Percentiles rank a stretch among this genome's conserved stretches.
These are phyloP conservation scores for Cryptococcus hybrid DNA, from an alignment of 1,284 basidiomycete species.

Conservation along the genomic window DNA sequence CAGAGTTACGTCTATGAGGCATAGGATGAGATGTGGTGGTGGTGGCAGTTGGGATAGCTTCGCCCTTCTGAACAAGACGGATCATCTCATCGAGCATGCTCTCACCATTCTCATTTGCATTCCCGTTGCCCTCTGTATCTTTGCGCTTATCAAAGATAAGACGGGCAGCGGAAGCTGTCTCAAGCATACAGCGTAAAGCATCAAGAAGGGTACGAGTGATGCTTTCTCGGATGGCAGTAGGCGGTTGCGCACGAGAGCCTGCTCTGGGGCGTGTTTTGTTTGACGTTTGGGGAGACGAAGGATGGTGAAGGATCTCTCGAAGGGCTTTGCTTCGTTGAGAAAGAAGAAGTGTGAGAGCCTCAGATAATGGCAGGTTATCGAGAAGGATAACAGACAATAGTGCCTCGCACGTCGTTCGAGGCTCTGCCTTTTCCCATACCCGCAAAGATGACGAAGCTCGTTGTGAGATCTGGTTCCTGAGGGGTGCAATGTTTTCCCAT, in stretches of 20 bases:
- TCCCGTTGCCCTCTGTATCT: slow-evolving; percentile 6
- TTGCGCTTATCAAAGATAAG: slow-evolving; percentile 15
- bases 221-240: slow-evolving; percentile 15
- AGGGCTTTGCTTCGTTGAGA: slow-evolving; percentile 68
- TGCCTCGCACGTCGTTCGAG: slow-evolving; percentile 52
- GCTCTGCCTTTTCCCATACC: slow-evolving; percentile 23
- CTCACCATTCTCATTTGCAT: slow-evolving; percentile 7
- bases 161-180: slow-evolving; percentile 30
- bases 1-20: too few species aligned
- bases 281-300: neutral
- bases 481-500: slow-evolving; percentile 81
- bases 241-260: neutral
- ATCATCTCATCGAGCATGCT: slow-evolving; percentile 43
- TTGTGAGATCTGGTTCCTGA: slow-evolving; percentile 78
- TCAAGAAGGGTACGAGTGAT: slow-evolving; percentile 33
- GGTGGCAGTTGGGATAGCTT: slow-evolving; percentile 11
- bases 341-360: slow-evolving; percentile 63
- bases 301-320: slow-evolving; percentile 46
- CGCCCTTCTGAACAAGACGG: slow-evolving; percentile 40
- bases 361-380: slow-evolving; percentile 71
- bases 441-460: slow-evolving; percentile 60
- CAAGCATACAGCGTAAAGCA: slow-evolving; percentile 33
- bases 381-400: slow-evolving; percentile 77
- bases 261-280: slow-evolving; percentile 19
- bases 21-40: too few species aligned